Conservation (phyloP, 257 asterid genomes). For the Scutellaria galericulata region DNA sequence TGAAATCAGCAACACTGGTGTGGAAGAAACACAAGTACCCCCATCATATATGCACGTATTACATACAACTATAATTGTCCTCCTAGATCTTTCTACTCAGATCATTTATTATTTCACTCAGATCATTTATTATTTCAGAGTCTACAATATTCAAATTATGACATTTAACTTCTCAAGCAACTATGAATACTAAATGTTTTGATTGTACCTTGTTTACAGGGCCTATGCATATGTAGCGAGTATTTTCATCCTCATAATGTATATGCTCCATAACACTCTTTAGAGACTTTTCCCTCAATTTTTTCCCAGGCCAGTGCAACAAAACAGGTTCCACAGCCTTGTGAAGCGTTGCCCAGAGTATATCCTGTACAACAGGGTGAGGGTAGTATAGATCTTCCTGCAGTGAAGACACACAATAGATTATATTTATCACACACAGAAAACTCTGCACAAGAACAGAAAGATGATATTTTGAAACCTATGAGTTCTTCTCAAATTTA, state of each 20-base stretch:
- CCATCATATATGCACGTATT: background rate
- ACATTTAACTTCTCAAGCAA: background rate
- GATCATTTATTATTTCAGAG: constrained; percentile 22
- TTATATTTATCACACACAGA: constrained; percentile 18
- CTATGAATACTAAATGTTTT: constrained; percentile 16
- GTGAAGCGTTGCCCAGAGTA: constrained; percentile 92
- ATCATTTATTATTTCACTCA: constrained; percentile 18
- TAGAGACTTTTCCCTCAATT: constrained; percentile 79
- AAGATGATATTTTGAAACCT: constrained; percentile 5
- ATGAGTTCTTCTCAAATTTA: background rate
- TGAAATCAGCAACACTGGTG: background rate
- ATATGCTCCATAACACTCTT: constrained; percentile 81
- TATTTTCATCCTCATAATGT: constrained; percentile 98
- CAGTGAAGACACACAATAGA: constrained; percentile 37
- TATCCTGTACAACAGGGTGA: constrained; percentile 84
- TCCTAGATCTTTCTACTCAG: background rate
- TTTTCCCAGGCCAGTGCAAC: constrained; percentile 94
- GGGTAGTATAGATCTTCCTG: constrained; percentile 99
- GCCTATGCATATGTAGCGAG: constrained; percentile 93
- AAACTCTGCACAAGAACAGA: constrained; percentile 6
- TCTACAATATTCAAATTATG: constrained; percentile 10
- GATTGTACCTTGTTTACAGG: constrained; percentile 90
- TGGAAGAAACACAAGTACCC: constrained; percentile 20
- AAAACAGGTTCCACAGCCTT: constrained; percentile 83
- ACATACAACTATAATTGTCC: constrained; percentile 5